These are phyloP conservation scores for Thraustochytrium sp. DNA, from an alignment of 352 stramenopile genomes.

Conservation along the genomic window DNA sequence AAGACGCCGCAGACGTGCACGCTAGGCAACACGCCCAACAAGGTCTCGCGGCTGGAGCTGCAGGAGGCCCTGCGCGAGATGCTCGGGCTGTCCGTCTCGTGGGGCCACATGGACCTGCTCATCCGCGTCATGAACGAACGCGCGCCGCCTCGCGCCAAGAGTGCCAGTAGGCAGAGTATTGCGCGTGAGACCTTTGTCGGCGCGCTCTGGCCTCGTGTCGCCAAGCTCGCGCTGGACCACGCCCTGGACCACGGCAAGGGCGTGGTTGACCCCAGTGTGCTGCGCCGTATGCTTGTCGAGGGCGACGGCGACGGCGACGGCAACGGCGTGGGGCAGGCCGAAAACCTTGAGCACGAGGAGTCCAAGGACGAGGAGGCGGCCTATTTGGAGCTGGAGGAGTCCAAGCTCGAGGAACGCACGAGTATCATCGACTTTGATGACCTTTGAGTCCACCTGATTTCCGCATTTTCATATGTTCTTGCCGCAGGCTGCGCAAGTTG, in stretches of 20 bases:
- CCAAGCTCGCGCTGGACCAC: background rate
- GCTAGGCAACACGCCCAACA: background rate
- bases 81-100: background rate
- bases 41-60: background rate
- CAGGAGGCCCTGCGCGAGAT: background rate
- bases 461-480: too few relatives aligned
- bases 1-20: background rate
- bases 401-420: background rate
- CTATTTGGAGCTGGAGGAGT: too few relatives aligned
- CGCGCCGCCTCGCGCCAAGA: background rate
- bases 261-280: background rate
- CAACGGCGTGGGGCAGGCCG: too few relatives aligned
- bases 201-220: background rate
- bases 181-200: constrained; percentile 1
- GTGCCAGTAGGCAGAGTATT: background rate
- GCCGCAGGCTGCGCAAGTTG: too few relatives aligned
- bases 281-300: background rate
- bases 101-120: background rate
- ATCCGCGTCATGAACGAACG: background rate
- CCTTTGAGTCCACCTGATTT: background rate
- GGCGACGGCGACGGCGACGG: background rate
- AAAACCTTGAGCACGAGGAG: too few relatives aligned
- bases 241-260: background rate
- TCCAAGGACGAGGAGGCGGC: background rate
- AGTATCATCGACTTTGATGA: background rate